Evolutionary conservation across 306 rosid species (phyloP).

Genomic region (Gillenia trifoliata): DNA sequence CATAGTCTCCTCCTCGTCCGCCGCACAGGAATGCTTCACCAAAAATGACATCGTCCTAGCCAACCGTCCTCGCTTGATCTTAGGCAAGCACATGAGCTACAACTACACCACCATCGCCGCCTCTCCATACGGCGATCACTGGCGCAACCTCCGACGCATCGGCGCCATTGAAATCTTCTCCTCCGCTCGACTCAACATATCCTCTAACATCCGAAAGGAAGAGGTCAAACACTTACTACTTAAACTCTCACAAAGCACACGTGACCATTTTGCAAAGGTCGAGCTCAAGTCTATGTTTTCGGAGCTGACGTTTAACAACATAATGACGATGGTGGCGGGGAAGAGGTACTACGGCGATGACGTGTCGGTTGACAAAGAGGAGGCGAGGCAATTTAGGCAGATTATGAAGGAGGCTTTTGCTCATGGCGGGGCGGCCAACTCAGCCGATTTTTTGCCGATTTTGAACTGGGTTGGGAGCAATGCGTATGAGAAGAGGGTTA

Average conservation of each 20-base stretch:
- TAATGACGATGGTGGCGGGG: constrained; percentile 66
- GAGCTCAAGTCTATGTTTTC: constrained; percentile 30
- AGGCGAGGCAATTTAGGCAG: neutral
- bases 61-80: constrained; percentile 28
- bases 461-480: constrained; percentile 13
- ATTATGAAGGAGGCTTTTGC: constrained; percentile 1
- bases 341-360: constrained; percentile 52
- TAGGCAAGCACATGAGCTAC: constrained; percentile 39
- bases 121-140: constrained; percentile 62
- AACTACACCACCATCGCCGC: constrained; percentile 23
- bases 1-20: constrained; percentile 43
- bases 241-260: constrained; percentile 17
- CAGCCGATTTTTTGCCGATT: neutral
- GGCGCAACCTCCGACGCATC: constrained; percentile 78
- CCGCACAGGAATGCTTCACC: constrained; percentile 60
- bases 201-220: constrained; percentile 29
- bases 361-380: neutral
- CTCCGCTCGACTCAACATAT: constrained; percentile 22
- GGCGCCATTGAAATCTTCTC: constrained; percentile 57
- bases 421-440: neutral
- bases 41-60: constrained; percentile 58
- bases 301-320: constrained; percentile 50
- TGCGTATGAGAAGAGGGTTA: constrained; percentile 4
- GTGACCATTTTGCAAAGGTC: constrained; percentile 24
- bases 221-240: constrained; percentile 35